Percentiles rank a stretch among this genome's conserved stretches.
phyloP scores from a whole-genome alignment of 768 basidiomycete species.

The Tricholoma sp. region DNA sequence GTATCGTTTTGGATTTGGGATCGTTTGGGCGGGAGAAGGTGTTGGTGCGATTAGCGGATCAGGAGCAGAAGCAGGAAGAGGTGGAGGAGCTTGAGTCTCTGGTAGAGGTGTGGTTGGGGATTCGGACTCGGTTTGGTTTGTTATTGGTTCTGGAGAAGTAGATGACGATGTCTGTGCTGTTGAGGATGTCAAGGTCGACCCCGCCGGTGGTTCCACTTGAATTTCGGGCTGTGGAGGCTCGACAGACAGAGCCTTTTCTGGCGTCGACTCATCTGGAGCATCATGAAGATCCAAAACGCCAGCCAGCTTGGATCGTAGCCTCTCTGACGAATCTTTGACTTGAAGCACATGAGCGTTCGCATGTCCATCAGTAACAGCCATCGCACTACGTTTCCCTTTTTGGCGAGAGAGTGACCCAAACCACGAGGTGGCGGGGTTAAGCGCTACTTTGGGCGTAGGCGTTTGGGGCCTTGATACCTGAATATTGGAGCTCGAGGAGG shows the following conservation, averaged over 20 bases:
- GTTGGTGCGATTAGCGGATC: not conserved
- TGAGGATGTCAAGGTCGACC: too few species aligned
- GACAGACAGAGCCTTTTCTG: not conserved
- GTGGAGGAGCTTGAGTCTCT: too few species aligned
- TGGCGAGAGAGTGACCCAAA: not conserved
- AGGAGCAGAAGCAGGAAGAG: too few species aligned
- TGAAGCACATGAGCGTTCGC: too few species aligned
- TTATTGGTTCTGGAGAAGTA: not conserved
- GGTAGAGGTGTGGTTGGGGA: constrained; percentile 1
- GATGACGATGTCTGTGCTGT: not conserved
- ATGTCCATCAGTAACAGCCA: not conserved
- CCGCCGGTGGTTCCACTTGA: not conserved
- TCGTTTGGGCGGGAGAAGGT: constrained; percentile 4
- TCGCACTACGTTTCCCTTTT: not conserved
- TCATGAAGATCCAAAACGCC: not conserved
- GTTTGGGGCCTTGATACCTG: not conserved
- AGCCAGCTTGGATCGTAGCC: not conserved
- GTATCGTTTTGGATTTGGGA: constrained; percentile 13
- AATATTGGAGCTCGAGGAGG: not conserved
- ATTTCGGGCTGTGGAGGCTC: not conserved
- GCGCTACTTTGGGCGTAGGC: not conserved
- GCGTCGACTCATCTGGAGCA: not conserved
- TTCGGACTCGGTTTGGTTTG: too few species aligned
- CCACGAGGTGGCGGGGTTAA: not conserved
- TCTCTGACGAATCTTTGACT: not conserved